Evolutionary conservation across 1,139 yeast genomes (phyloP).

Genomic region (Taiozyma sp.): DNA sequence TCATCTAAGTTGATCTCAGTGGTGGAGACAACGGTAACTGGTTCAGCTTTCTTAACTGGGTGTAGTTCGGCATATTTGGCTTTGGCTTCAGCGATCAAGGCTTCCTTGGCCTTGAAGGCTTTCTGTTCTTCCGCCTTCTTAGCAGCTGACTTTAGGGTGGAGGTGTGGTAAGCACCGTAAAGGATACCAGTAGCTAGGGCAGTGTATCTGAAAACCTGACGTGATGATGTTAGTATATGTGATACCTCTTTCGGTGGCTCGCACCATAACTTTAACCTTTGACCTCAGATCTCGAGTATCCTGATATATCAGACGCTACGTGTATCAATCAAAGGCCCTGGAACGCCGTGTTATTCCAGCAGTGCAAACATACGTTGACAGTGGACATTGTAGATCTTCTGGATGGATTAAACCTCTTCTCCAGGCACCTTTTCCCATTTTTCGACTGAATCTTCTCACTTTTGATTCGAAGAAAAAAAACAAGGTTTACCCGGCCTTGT

Average conservation of each 20-base stretch:
- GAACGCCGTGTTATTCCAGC: not conserved
- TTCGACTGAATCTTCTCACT: constrained; percentile 1
- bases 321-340: not conserved
- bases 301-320: not conserved
- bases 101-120: constrained; percentile 61
- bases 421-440: not conserved
- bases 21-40: constrained; percentile 22
- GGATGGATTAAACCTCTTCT: not conserved
- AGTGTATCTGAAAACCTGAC: constrained; percentile 84
- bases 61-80: constrained; percentile 70
- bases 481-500: constrained; percentile 1
- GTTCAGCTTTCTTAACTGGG: constrained; percentile 11
- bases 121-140: constrained; percentile 50
- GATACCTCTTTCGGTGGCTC: not conserved
- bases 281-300: not conserved
- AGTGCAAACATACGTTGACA: constrained; percentile 33
- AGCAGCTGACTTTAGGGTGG: constrained; percentile 57
- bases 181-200: constrained; percentile 85
- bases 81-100: constrained; percentile 83
- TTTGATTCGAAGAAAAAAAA: constrained; percentile 4
- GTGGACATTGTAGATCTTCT: constrained; percentile 32
- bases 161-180: constrained; percentile 87
- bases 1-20: constrained; percentile 73
- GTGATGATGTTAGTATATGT: constrained; percentile 3
- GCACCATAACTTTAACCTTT: not conserved